Evolutionary conservation across 169 alveolate species (phyloP).

Genomic region (Plasmodium berghei): DNA sequence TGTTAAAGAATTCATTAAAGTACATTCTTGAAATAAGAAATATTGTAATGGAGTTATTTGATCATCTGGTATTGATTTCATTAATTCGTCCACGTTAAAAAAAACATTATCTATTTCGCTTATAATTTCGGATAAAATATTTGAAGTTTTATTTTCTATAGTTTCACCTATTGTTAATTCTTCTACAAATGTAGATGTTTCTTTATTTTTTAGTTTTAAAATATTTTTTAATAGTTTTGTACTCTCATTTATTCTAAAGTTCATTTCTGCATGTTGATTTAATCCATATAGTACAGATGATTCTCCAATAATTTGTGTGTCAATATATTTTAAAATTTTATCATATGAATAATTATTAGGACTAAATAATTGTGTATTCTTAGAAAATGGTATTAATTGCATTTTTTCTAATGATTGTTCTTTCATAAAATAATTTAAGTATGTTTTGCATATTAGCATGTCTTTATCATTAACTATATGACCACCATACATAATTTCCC

Average conservation of each 20-base stretch:
- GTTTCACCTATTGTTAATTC: constrained; percentile 72
- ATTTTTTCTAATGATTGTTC: constrained; percentile 95
- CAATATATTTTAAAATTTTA: constrained; percentile 71
- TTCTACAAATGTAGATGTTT: constrained; percentile 66
- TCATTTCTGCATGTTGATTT: constrained; percentile 76
- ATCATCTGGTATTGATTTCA: constrained; percentile 87
- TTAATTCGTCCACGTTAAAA: constrained; percentile 67
- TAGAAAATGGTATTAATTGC: constrained; percentile 92
- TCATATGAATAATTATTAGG: constrained; percentile 72
- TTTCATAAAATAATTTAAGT: constrained; percentile 93
- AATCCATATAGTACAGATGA: constrained; percentile 64
- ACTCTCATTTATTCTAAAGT: constrained; percentile 72
- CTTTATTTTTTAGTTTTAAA: constrained; percentile 59
- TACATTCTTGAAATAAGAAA: constrained; percentile 79
- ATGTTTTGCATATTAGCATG: constrained; percentile 93
- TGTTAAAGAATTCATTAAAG: constrained; percentile 44
- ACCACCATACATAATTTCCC: constrained; percentile 99
- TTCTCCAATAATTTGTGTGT: constrained; percentile 60
- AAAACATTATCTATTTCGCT: constrained; percentile 55
- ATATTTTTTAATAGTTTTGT: constrained; percentile 63
- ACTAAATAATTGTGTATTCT: constrained; percentile 64
- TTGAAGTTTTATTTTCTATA: constrained; percentile 36
- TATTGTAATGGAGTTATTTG: constrained; percentile 90
- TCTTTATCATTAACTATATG: constrained; percentile 98
- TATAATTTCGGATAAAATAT: constrained; percentile 47